These are phyloP conservation scores for Coleophoma cylindrospora DNA, from an alignment of 2,329 filamentous ascomycete species.

Conservation along the genomic window DNA sequence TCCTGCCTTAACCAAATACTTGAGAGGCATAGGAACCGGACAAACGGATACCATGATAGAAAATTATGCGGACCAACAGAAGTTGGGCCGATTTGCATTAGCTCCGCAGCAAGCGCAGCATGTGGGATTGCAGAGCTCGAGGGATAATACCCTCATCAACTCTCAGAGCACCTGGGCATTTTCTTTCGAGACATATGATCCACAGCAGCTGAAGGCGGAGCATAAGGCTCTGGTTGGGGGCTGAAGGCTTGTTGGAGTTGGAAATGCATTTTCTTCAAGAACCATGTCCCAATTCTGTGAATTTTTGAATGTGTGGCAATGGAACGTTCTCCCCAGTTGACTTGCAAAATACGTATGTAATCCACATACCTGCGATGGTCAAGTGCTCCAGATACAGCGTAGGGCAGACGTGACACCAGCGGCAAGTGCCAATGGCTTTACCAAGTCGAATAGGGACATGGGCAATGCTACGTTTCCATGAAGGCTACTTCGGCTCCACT, in stretches of 20 bases:
- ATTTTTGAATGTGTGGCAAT: no score
- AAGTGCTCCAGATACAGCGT: no score
- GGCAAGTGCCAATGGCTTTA: no score
- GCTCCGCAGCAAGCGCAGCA: slow-evolving; percentile 34
- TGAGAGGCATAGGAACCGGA: slow-evolving; percentile 9
- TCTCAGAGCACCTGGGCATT: slow-evolving; percentile 13
- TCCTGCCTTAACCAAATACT: slow-evolving; percentile 5
- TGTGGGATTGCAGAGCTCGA: slow-evolving; percentile 22
- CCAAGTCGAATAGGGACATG: no score
- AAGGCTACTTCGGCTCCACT: no score
- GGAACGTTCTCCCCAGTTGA: no score
- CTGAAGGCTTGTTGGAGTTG: background rate
- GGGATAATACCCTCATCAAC: slow-evolving; percentile 8
- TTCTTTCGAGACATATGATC: slow-evolving; percentile 11
- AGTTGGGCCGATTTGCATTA: slow-evolving; percentile 30
- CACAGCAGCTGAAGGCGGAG: slow-evolving; percentile 3
- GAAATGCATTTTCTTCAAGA: background rate
- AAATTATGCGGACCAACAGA: slow-evolving; percentile 24
- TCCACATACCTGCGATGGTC: no score
- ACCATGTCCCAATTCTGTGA: no score
- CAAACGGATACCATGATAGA: slow-evolving; percentile 31
- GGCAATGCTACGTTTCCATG: no score
- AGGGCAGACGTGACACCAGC: no score
- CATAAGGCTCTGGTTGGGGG: slow-evolving; percentile 1
- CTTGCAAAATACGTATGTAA: no score